Conservation (phyloP, 495 filamentous ascomycete genomes). For the Stereocaulon alpinum region DNA sequence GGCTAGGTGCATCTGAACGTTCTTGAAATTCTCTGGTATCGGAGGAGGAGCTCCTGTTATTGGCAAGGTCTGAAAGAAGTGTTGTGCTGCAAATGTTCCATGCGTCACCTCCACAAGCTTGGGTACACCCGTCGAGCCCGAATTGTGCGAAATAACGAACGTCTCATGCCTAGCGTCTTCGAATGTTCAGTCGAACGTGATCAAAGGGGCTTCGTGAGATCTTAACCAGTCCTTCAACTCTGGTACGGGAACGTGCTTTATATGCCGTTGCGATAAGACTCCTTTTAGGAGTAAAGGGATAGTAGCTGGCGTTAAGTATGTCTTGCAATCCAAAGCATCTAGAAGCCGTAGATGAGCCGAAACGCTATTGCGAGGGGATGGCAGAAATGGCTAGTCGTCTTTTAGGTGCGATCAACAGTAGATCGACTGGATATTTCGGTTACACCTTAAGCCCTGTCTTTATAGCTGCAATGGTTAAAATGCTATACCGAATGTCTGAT, state of each 20-base stretch:
- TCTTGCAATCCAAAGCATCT: conserved; percentile 27
- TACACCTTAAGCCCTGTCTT: conserved; percentile 33
- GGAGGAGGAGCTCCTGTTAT: not conserved
- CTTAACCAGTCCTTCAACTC: conserved; percentile 22
- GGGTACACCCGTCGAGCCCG: conserved; percentile 47
- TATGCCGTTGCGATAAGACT: conserved; percentile 19
- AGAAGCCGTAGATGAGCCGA: conserved; percentile 34
- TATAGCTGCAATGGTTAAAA: conserved; percentile 30
- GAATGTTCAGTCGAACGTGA: conserved; percentile 27
- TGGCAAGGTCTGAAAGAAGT: conserved; percentile 21
- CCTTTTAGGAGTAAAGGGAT: conserved; percentile 18
- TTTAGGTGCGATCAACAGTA: not conserved
- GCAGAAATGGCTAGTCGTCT: conserved; percentile 24
- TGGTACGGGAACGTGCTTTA: conserved; percentile 22
- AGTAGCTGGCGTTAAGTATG: conserved; percentile 27
- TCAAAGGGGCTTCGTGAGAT: conserved; percentile 10
- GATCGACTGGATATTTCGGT: not conserved
- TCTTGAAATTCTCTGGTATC: conserved; percentile 15
- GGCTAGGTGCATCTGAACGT: conserved; percentile 15
- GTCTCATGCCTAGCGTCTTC: conserved; percentile 34
- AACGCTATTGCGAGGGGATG: conserved; percentile 34
- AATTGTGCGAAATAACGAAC: conserved; percentile 43
- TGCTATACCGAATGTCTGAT: conserved; percentile 36
- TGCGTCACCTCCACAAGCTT: conserved; percentile 42
- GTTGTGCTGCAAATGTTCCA: conserved; percentile 36